These are phyloP conservation scores for Suhomyces faveliae DNA, from an alignment of 805 yeast species.

Conservation along the genomic window DNA sequence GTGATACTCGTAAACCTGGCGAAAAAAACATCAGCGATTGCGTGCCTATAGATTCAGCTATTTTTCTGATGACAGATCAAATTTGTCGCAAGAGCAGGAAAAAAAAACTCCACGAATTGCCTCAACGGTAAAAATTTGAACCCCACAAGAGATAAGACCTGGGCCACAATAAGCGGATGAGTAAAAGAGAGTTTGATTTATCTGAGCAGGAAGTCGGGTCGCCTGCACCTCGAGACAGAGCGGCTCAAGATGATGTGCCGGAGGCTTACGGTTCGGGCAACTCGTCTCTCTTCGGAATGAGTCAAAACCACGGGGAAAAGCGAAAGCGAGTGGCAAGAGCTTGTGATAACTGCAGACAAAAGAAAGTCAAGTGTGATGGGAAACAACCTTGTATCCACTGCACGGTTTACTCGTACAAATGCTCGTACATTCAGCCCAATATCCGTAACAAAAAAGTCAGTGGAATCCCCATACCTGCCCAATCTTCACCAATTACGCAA, in stretches of 20 bases:
- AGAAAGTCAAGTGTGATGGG: conserved; percentile 80
- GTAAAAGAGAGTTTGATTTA: not conserved
- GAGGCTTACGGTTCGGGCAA: not conserved
- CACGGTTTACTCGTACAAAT: conserved; percentile 80
- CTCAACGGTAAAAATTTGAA: not conserved
- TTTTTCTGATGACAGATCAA: not conserved
- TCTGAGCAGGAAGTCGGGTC: not conserved
- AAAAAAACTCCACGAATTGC: not conserved
- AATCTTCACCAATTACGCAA: conserved; percentile 20
- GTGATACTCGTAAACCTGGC: too few relatives aligned
- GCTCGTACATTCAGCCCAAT: conserved; percentile 81
- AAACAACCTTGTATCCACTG: conserved; percentile 78
- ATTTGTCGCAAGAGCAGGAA: not conserved
- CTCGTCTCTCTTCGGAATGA: not conserved
- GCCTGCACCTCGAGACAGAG: not conserved
- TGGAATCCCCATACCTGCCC: conserved; percentile 29
- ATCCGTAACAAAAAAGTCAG: conserved; percentile 47
- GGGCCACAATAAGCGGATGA: not conserved
- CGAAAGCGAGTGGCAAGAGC: conserved; percentile 70
- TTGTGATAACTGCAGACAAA: conserved; percentile 71
- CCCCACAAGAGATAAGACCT: not conserved
- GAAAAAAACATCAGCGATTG: too few relatives aligned
- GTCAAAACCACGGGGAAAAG: conserved; percentile 25
- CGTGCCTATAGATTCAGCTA: too few relatives aligned
- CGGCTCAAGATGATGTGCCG: not conserved